phyloP scores from a whole-genome alignment of 495 filamentous ascomycete genomes.

The Pseudoneurospora amorphoporcata region DNA sequence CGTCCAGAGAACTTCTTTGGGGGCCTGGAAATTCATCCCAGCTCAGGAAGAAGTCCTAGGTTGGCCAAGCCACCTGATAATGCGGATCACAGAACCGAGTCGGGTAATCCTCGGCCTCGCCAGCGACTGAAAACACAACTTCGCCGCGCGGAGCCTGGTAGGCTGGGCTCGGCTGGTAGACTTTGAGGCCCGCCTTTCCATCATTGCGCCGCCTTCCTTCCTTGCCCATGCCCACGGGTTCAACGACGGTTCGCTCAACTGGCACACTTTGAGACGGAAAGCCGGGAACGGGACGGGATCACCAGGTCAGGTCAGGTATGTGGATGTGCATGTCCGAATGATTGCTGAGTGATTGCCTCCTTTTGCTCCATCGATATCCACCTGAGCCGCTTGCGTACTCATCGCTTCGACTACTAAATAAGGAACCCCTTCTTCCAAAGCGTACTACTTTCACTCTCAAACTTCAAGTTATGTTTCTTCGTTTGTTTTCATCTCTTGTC shows the following conservation, averaged over 20 bases:
- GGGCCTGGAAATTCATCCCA: neutral
- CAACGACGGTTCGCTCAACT: neutral
- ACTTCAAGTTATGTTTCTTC: neutral
- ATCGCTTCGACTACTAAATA: neutral
- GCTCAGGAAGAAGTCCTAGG: neutral
- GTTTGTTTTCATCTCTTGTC: neutral
- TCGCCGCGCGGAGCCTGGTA: neutral
- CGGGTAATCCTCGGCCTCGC: neutral
- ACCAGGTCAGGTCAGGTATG: neutral
- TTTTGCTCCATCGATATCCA: neutral
- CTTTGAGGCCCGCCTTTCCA: neutral
- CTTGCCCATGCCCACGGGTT: neutral
- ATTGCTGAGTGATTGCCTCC: neutral
- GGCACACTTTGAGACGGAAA: neutral
- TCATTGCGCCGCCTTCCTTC: neutral
- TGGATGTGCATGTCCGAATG: neutral
- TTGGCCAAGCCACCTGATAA: neutral
- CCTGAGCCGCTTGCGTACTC: neutral
- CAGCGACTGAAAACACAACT: neutral
- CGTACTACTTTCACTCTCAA: neutral
- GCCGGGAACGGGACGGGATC: neutral
- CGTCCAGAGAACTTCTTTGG: neutral
- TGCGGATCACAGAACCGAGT: neutral
- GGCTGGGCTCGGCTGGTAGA: neutral
- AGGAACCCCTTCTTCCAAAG: neutral